A percentile compares a stretch with the other conserved stretches of the same genome.
These are phyloP conservation scores for Chaetomium sp. DNA, from an alignment of 2,329 filamentous ascomycete species.

Conservation along the genomic window DNA sequence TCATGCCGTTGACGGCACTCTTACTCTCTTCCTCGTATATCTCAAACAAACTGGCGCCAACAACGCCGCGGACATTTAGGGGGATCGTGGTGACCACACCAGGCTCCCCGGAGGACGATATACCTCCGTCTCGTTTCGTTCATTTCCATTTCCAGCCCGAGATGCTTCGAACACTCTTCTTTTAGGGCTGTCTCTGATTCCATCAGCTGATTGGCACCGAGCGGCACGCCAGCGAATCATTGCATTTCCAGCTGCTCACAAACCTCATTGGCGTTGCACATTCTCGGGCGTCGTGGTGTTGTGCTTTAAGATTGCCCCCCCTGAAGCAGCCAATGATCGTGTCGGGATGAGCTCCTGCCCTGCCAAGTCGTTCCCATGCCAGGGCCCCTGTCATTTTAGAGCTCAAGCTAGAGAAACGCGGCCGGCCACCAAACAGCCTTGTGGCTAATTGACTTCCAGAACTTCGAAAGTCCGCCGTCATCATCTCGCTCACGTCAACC, in stretches of 20 bases:
- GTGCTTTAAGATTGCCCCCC: slow-evolving; percentile 27
- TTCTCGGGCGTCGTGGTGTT: slow-evolving; percentile 19
- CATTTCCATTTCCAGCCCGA: not conserved
- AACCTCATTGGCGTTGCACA: slow-evolving; percentile 24
- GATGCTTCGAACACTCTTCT: not conserved
- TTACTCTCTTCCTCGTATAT: not conserved
- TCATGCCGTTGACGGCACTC: slow-evolving; percentile 20
- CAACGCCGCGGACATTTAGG: not conserved
- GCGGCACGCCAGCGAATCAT: slow-evolving; percentile 19
- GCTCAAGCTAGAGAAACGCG: slow-evolving; percentile 1
- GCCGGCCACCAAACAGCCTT: slow-evolving; percentile 9
- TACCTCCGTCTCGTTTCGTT: not conserved
- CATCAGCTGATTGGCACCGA: slow-evolving; percentile 12
- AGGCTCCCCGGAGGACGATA: not conserved
- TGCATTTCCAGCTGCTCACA: slow-evolving; percentile 28
- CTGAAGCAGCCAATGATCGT: slow-evolving; percentile 31
- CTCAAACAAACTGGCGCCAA: slow-evolving; percentile 1
- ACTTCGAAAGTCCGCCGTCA: slow-evolving; percentile 14
- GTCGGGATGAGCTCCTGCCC: slow-evolving; percentile 15
- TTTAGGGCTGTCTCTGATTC: not conserved
- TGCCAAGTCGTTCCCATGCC: slow-evolving; percentile 16
- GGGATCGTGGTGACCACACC: not conserved
- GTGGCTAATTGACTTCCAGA: slow-evolving; percentile 22
- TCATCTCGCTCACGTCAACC: slow-evolving; percentile 14
- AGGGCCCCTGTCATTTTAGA: slow-evolving; percentile 1